phyloP scores from a whole-genome alignment of 352 stramenopile genomes.

The Phytophthora hibernalis region DNA sequence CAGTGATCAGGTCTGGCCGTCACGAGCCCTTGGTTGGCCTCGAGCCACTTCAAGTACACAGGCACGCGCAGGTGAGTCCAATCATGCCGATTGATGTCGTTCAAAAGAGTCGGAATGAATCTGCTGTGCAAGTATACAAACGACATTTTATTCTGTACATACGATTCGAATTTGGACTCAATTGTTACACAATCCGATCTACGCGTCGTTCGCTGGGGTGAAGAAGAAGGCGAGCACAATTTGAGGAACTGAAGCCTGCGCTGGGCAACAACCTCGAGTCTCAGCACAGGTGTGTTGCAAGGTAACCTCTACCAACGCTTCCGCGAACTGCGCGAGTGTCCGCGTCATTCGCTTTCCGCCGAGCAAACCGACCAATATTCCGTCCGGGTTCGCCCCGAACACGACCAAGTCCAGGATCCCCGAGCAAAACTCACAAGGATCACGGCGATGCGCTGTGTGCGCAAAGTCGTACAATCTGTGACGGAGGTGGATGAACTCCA shows the following conservation, averaged over 20 bases:
- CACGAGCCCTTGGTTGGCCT: constrained; percentile 6
- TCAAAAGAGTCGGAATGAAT: constrained; percentile 18
- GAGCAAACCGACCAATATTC: constrained; percentile 25
- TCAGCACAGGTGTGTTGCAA: constrained; percentile 15
- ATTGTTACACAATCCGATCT: no score
- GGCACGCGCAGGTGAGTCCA: constrained; percentile 23
- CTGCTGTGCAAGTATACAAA: constrained; percentile 6
- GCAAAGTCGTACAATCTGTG: constrained; percentile 31
- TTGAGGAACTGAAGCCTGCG: constrained; percentile 31
- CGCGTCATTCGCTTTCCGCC: constrained; percentile 19
- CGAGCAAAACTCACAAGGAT: constrained; percentile 35
- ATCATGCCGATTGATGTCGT: constrained; percentile 25
- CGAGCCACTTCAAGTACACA: constrained; percentile 14
- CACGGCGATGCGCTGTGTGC: constrained; percentile 19
- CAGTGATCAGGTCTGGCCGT: neutral
- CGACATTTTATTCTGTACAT: neutral
- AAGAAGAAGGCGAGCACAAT: constrained; percentile 43
- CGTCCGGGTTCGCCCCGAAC: constrained; percentile 36
- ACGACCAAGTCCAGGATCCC: constrained; percentile 34
- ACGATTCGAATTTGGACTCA: no score
- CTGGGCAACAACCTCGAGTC: constrained; percentile 24
- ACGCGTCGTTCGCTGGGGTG: constrained; percentile 6
- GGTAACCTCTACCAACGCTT: constrained; percentile 19
- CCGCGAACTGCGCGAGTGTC: constrained; percentile 25
- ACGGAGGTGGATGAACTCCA: constrained; percentile 28